Conservation (phyloP, 805 yeast species). For the Saccharomycopsis fibuligera region DNA sequence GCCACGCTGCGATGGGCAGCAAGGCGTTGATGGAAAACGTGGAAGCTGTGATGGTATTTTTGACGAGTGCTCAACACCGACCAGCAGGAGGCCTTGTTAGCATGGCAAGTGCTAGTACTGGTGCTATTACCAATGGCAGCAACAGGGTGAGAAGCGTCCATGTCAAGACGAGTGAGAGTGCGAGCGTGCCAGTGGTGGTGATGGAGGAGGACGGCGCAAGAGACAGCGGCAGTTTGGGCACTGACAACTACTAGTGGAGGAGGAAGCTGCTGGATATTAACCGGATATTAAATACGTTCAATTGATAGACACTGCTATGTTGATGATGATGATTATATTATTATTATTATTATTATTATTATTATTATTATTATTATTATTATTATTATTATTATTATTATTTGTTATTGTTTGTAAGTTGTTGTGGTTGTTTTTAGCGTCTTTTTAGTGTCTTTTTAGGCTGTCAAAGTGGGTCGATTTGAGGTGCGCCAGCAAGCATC, state of each 20-base stretch:
- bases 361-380: no score
- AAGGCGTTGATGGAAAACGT: conserved; percentile 45
- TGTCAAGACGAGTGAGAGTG: conserved; percentile 16
- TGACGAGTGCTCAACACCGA: conserved; percentile 37
- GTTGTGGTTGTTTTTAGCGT: no score
- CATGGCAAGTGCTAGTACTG: no score
- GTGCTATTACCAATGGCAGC: background rate
- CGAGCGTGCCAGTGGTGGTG: conserved; percentile 13
- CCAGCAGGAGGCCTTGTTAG: conserved; percentile 69
- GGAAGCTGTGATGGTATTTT: conserved; percentile 42
- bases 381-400: no score
- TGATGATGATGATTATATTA: no score
- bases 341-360: no score
- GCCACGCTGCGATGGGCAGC: conserved; percentile 42
- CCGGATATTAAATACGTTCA: no score
- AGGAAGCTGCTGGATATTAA: background rate
- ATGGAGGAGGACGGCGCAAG: background rate
- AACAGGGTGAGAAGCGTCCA: conserved; percentile 9
- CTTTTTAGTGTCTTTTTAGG: no score
- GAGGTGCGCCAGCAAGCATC: no score
- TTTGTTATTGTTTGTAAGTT: no score
- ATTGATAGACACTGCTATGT: no score
- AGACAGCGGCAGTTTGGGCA: background rate
- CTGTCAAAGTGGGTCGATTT: no score
- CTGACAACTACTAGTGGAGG: background rate